Percentiles rank a stretch among this genome's conserved stretches.
phyloP scores from a whole-genome alignment of 352 stramenopile species.

The Phytopythium boreale region DNA sequence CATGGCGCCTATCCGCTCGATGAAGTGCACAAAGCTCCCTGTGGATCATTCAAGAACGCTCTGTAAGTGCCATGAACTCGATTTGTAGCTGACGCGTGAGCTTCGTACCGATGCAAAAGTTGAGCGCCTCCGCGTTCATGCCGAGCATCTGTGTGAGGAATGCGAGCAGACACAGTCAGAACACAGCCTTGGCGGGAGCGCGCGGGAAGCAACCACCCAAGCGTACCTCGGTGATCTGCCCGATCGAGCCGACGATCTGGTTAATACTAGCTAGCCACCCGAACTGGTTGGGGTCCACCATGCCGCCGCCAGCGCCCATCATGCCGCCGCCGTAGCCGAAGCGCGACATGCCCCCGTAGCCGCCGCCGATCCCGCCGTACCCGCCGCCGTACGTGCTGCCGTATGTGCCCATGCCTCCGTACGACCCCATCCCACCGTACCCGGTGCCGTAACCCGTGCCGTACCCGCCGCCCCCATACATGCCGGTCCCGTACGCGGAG shows the following conservation, averaged over 20 bases:
- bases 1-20: constrained; percentile 81
- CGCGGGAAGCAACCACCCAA: not conserved
- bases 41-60: not conserved
- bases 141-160: constrained; percentile 38
- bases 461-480: constrained; percentile 5
- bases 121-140: constrained; percentile 73
- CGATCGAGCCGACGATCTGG: constrained; percentile 65
- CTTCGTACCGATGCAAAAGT: constrained; percentile 62
- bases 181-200: not conserved
- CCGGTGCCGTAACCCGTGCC: constrained; percentile 20
- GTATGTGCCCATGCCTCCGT: constrained; percentile 24
- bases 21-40: constrained; percentile 80
- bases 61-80: not conserved
- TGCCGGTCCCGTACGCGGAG: not conserved
- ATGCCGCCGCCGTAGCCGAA: constrained; percentile 34
- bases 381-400: constrained; percentile 9
- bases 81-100: too few relatives aligned
- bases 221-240: constrained; percentile 69
- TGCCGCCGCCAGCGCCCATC: constrained; percentile 19
- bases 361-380: constrained; percentile 12
- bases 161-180: not conserved
- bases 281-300: constrained; percentile 57
- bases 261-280: constrained; percentile 68
- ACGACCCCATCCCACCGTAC: constrained; percentile 19
- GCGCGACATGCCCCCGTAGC: constrained; percentile 23